Base-by-base conservation (phyloP, 257 asterid species). In the Petunia secreta region DNA sequence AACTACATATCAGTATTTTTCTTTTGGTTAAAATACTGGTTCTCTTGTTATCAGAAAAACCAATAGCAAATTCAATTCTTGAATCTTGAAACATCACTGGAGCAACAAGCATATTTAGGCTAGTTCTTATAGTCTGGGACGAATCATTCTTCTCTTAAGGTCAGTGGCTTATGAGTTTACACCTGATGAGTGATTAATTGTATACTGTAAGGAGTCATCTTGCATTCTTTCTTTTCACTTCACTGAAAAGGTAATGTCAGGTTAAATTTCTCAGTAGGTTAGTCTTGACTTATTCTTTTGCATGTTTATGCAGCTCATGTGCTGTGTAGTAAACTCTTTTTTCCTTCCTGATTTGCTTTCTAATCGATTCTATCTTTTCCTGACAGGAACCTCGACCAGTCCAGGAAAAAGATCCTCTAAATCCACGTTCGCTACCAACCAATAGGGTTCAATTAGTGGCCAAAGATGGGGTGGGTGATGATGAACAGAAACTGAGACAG, bases 301-400 rank as follows among this genome's bases (percentile, higher is more conserved):
- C 38, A 16, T 3, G 64, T 9, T 52, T 2, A 52, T 0, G 14
- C 13, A 15, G 41, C 37, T 63, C 5, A 34, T 8, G 1, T 36
- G 43, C 25, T 25, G 67, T 62, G 43, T 62, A 62, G 40, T 63
- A 3, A 63, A 34, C 62, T 71, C n/a, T 50, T 71, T 25, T 44
- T 71, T 15, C 5, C 34, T 10, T 48, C 11, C 10, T 46, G 46
- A 41, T 77, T n/a, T n/a, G 34, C 69, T 38, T 5, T 55, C 55
- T 81, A 41, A 52, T 62, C 76, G 48, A 9, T 63, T 80, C 74
- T 7, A 46, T 43, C 52, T 38, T 38, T 8, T 15, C 44, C 53
- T n/a, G 79, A 39, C 89, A 94, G 98, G 98, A 92, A 57, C 89
- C 92, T 75, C 95, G 97, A 63, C 75, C 88, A 8, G 77, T 75